Base-by-base conservation (phyloP, 768 basidiomycete genomes). In the Infundibulicybe gibba region DNA sequence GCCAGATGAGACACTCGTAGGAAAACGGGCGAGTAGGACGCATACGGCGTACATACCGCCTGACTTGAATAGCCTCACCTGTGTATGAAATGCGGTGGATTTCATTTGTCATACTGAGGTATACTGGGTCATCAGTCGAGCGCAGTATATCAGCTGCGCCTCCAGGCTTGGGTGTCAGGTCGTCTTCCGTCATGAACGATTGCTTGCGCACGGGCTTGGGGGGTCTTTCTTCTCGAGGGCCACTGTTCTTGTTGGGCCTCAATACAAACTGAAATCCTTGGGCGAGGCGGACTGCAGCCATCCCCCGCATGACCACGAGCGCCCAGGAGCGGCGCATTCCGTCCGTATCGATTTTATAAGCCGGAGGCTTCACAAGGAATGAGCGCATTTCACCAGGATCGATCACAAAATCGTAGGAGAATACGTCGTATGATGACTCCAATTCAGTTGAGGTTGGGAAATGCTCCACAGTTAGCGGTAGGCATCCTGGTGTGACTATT, bases 211-310 rank as follows among this genome's bases (percentile, higher is more conserved):
- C 66, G 40, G 75, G 55, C 9, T 60, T 48, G 47, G 63, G 49
- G 25, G 25, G 25, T 25, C 25, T 3, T 44, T 64, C 60, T 16
- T 71, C 69, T 13, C 71, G 64, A 41, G 47, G 17, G 38, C 59
- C 51, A 32, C 47, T 55, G 25, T 57, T 55, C 43, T 63, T 62
- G 10, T 51, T 53, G 10, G 58, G 64, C 8, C 75, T 73, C 14
- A 94, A 68, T 16, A 97, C 81, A 56, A 97, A 90, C 61, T 97
- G 95, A 65, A 97, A 98, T 16, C 94, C 94, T 63, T 97, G 93
- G 11, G 89, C 83, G 11, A 98, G 76, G 17, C 95, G 77, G 39
- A 97, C 85, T 3, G 90, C 92, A 1, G 90, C 90, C 89, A 98
- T 94, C 31, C 90, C 92, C 20, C 87, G 81, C 88, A 98, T 91